Evolutionary conservation across 306 rosid species (phyloP).

Genomic region (Urtica urens): DNA sequence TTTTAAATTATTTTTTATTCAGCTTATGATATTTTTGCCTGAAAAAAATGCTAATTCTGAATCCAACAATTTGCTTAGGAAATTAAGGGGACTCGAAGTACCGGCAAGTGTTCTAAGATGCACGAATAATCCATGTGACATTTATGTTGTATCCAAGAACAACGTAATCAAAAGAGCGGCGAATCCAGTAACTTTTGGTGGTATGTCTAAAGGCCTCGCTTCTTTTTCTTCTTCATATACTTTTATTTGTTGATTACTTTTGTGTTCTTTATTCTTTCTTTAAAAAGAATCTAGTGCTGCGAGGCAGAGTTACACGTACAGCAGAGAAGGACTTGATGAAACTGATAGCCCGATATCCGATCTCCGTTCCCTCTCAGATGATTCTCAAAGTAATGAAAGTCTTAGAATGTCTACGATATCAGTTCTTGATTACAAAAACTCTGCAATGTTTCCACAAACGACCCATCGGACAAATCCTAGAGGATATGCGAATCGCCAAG

Average conservation of each 20-base stretch:
- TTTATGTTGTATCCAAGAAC: slow-evolving; percentile 47
- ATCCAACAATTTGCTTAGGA: slow-evolving; percentile 36
- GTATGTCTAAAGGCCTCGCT: slow-evolving; percentile 36
- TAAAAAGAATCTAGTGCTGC: slow-evolving; percentile 35
- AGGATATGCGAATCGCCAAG: slow-evolving; percentile 23
- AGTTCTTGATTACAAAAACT: slow-evolving; percentile 31
- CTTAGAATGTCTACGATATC: slow-evolving; percentile 36
- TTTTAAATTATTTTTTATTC: background rate
- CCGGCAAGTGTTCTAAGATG: slow-evolving; percentile 40
- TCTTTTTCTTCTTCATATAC: too few species aligned
- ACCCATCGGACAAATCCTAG: slow-evolving; percentile 16
- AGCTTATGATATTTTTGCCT: background rate
- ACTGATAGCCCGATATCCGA: slow-evolving; percentile 27
- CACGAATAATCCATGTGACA: slow-evolving; percentile 46
- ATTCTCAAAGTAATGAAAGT: slow-evolving; percentile 19
- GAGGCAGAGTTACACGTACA: slow-evolving; percentile 19
- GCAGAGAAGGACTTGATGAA: slow-evolving; percentile 15
- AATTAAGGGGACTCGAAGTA: slow-evolving; percentile 68
- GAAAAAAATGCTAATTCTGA: slow-evolving; percentile 8
- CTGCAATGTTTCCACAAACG: slow-evolving; percentile 26
- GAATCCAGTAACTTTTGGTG: slow-evolving; percentile 27
- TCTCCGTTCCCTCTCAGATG: slow-evolving; percentile 21
- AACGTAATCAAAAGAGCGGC: slow-evolving; percentile 44
- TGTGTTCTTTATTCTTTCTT: too few species aligned
- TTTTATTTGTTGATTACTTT: too few species aligned